Conservation (phyloP, 371 early-diverging fungal species). For the Cokeromyces recurvatus region DNA sequence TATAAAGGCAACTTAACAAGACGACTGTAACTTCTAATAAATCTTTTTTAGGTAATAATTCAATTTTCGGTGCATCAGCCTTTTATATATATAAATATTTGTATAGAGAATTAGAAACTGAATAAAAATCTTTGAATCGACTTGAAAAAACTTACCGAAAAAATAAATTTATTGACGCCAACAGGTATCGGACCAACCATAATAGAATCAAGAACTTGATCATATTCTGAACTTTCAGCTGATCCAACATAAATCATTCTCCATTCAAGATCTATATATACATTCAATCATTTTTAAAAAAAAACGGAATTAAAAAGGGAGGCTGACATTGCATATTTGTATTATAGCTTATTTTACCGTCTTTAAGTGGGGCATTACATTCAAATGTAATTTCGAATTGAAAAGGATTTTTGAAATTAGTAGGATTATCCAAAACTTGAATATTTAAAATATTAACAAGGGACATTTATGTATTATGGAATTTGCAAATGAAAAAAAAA, state of each 20-base stretch:
- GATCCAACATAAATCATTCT: conserved; percentile 94
- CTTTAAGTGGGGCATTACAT: conserved; percentile 79
- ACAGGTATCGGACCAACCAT: conserved; percentile 96
- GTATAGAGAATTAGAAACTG: too few relatives aligned
- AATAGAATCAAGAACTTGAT: conserved; percentile 93
- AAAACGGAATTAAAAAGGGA: neutral
- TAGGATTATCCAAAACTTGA: conserved; percentile 80
- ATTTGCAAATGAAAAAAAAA: conserved; percentile 1
- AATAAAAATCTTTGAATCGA: neutral
- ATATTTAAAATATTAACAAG: conserved; percentile 83
- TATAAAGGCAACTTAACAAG: conserved; percentile 84
- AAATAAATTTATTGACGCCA: conserved; percentile 92
- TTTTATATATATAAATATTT: conserved; percentile 18
- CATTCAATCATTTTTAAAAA: neutral
- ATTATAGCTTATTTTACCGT: conserved; percentile 81
- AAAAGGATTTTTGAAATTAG: conserved; percentile 74
- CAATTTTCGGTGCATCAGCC: conserved; percentile 72
- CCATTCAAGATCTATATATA: conserved; percentile 86
- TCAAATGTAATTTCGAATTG: conserved; percentile 97
- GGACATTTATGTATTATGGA: conserved; percentile 55
- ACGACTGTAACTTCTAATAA: conserved; percentile 88
- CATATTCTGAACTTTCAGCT: conserved; percentile 74
- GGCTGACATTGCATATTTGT: too few relatives aligned
- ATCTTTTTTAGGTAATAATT: conserved; percentile 71
- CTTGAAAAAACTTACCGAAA: conserved; percentile 59